Base-by-base conservation (phyloP, 768 basidiomycete genomes). In the Clavaria fumosa region DNA sequence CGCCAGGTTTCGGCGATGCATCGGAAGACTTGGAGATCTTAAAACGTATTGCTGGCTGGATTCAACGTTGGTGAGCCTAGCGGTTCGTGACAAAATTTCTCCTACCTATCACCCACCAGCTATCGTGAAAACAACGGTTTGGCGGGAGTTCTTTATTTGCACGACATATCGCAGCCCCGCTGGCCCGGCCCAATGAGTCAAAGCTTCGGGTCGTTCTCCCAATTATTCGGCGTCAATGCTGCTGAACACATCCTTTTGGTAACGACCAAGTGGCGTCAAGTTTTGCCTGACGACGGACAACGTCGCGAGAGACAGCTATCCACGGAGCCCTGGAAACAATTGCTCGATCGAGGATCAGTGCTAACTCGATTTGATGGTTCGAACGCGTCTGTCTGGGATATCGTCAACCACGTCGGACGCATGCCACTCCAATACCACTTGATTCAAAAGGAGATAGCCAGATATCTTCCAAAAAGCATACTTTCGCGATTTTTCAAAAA, bases 71-170 rank as follows among this genome's bases (percentile, higher is more conserved):
- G n/a, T n/a, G n/a, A n/a, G n/a, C n/a, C n/a, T n/a, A n/a, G n/a
- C n/a, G n/a, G n/a, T n/a, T n/a, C n/a, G n/a, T n/a, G n/a, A n/a
- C n/a, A n/a, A n/a, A n/a, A 17, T 33, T 9, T 33, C 11, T 17
- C 9, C 18, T n/a, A n/a, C n/a, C 11, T 12, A 34, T 20, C 21
- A 12, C 15, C 12, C 4, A 20, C 33, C 11, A 5, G n/a, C 41
- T 41, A 10, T 44, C 41, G 34, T 21, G 24, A 23, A 6, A 23
- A 35, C 4, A 35, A 40, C 23, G 45, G 37, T 30, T 30, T 52
- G 4, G 40, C 43, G 4, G 51, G 47, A 10, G 31, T 52, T 24
- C 28, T 52, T 11, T 52, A 52, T 23, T 39, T 52, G 17, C 51
- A 52, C 31, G 32, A 43, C 7, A 50, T 48, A n/a, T 47, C 49